Evolutionary conservation across 495 filamentous ascomycete genomes (phyloP).

Genomic region (Entonaema liquescens): DNA sequence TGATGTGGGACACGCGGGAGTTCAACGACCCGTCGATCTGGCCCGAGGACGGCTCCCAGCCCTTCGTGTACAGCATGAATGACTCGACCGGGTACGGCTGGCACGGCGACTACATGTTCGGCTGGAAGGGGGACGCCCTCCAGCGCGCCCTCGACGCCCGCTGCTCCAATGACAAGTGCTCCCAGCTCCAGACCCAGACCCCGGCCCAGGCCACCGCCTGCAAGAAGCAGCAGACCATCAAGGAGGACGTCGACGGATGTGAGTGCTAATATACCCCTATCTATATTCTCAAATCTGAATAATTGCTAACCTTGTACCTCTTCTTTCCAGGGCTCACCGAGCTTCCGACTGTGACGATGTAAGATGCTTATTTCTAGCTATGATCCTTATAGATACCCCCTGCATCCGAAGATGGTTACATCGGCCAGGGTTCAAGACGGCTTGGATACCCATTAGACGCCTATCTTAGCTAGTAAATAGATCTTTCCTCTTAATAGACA

Average conservation of each 20-base stretch:
- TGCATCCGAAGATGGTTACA: neutral
- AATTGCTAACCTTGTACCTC: conserved; percentile 16
- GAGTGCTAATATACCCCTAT: conserved; percentile 19
- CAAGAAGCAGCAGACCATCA: conserved; percentile 48
- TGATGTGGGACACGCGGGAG: conserved; percentile 54
- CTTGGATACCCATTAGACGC: conserved; percentile 20
- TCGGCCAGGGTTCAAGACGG: conserved; percentile 11
- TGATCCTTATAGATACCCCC: conserved; percentile 17
- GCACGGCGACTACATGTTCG: conserved; percentile 58
- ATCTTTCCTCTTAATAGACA: conserved; percentile 1
- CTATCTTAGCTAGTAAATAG: conserved; percentile 22
- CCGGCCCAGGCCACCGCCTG: conserved; percentile 51
- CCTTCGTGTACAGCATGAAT: conserved; percentile 46
- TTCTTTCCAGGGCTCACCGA: conserved; percentile 31
- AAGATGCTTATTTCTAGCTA: conserved; percentile 18
- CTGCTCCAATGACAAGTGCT: conserved; percentile 46
- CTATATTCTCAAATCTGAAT: neutral
- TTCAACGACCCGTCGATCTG: conserved; percentile 53
- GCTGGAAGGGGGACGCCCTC: conserved; percentile 54
- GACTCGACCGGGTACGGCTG: conserved; percentile 50
- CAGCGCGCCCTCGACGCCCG: conserved; percentile 51
- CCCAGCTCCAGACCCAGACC: conserved; percentile 48
- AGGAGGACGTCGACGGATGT: conserved; percentile 54
- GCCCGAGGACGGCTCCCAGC: conserved; percentile 51
- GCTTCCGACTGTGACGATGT: conserved; percentile 33